phyloP scores from a whole-genome alignment of 1,284 basidiomycete species.

The Veloporphyrellus conicus region DNA sequence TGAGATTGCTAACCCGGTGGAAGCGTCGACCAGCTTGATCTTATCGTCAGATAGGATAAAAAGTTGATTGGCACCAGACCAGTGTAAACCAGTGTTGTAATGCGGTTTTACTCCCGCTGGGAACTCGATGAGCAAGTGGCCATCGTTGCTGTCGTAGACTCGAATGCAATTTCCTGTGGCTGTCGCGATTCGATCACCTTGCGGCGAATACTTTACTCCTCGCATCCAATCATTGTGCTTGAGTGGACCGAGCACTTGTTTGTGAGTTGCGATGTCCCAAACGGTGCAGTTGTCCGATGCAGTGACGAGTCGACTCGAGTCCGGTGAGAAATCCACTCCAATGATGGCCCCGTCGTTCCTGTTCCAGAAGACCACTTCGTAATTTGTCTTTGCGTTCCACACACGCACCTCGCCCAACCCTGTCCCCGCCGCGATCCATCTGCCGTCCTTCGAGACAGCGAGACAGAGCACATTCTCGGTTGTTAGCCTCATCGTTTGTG shows the following conservation, averaged over 20 bases:
- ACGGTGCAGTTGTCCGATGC: not conserved
- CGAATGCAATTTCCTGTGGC: not conserved
- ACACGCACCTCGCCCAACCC: not conserved
- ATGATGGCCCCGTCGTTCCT: no score
- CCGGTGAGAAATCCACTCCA: not conserved
- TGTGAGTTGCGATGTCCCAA: not conserved
- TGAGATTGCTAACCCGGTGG: not conserved
- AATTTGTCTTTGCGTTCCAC: not conserved
- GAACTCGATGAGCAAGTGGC: not conserved
- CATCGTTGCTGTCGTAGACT: not conserved
- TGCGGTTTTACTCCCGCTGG: no score
- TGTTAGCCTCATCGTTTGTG: not conserved
- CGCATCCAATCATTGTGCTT: not conserved
- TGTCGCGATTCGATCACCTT: not conserved
- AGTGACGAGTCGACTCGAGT: not conserved
- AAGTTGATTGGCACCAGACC: no score
- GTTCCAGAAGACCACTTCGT: not conserved
- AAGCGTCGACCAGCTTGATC: no score
- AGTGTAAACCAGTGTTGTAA: no score
- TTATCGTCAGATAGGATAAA: no score
- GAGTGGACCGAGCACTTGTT: not conserved
- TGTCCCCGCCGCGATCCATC: not conserved
- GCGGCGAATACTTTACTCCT: not conserved
- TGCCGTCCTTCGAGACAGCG: not conserved
- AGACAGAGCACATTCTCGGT: not conserved